Base-by-base conservation (phyloP, 148 eudicot species). In the Camellia granthamiana region DNA sequence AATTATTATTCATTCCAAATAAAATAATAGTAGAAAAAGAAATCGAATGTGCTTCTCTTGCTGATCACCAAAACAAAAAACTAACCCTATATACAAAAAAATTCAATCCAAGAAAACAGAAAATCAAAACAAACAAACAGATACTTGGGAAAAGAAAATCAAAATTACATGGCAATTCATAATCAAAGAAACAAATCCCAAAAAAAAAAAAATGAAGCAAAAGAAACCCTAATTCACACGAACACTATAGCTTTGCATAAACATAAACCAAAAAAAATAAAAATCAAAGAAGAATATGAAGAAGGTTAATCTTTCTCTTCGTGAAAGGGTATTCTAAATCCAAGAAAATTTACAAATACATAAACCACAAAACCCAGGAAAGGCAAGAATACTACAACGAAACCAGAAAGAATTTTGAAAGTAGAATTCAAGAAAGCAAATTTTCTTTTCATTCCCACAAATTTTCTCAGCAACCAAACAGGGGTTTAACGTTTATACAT, bases 361-460 rank as follows among this genome's bases (percentile, higher is more conserved):
- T 43, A 69, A 69, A 42, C 21, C 51, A 13, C 5, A 2, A 8
- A 30, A 11, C 5, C 6, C 41, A 3, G n/a, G 19, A 49, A 15
- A 12, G 38, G 38, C 38, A 46, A 69, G 8, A 67, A 38, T 9
- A 23, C 23, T 9, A 4, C 9, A 13, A 6, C 3, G 7, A 38
- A 15, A 44, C 21, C 8, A 52, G 14, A 54, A 52, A 44, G 61
- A 15, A 21, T 73, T 54, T 7, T 30, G n/a, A 10, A 23, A 11
- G 59, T 23, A 5, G 46, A 13, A 47, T 74, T 54, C 62, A 55
- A 74, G 46, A 74, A 74, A 72, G 41, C 38, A 72, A 72, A 15
- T 9, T 49, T 51, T 55, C 46, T 15, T 38, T 55, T 13, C 21
- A 52, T 54, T 73, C 41, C n/a, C 46, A 30, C 43, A 55, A 30